Conservation (phyloP, 2,329 filamentous ascomycete species). For the Aureobasidium lini region DNA sequence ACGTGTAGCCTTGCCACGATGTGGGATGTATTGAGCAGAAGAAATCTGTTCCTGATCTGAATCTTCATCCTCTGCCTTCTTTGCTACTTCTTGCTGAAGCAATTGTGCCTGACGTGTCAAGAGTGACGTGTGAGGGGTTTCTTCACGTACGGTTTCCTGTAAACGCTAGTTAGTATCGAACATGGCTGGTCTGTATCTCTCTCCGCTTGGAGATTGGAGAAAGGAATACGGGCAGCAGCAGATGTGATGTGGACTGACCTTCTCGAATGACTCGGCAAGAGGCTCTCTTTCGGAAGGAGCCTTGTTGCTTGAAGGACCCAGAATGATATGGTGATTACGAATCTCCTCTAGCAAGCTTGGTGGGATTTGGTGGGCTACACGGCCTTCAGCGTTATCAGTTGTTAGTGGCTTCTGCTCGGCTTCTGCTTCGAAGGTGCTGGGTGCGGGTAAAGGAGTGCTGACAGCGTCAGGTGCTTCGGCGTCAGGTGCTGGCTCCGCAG, state of each 20-base stretch:
- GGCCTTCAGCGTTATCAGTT: constrained; percentile 12
- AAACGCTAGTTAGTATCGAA: neutral
- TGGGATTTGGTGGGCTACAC: constrained; percentile 33
- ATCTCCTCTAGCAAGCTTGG: constrained; percentile 50
- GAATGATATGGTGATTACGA: constrained; percentile 40
- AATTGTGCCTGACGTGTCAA: constrained; percentile 10
- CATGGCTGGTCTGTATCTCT: neutral
- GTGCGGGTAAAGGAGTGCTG: neutral
- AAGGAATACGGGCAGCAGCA: too few species aligned
- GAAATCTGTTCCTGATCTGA: constrained; percentile 80
- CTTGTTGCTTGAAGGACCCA: constrained; percentile 10
- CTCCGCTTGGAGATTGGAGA: too few species aligned
- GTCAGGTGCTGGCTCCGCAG: neutral
- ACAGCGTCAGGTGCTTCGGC: neutral
- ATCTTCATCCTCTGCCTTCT: constrained; percentile 45
- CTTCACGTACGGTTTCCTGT: neutral
- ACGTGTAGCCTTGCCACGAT: constrained; percentile 40
- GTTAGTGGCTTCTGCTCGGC: constrained; percentile 7
- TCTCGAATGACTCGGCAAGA: neutral
- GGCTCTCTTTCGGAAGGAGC: neutral
- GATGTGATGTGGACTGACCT: neutral
- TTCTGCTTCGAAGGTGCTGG: constrained; percentile 7
- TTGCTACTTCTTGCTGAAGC: constrained; percentile 15
- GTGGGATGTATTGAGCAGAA: constrained; percentile 75
- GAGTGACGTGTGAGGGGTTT: neutral